Base-by-base conservation (phyloP, 1,139 yeast genomes). In the Pichia sp. region DNA sequence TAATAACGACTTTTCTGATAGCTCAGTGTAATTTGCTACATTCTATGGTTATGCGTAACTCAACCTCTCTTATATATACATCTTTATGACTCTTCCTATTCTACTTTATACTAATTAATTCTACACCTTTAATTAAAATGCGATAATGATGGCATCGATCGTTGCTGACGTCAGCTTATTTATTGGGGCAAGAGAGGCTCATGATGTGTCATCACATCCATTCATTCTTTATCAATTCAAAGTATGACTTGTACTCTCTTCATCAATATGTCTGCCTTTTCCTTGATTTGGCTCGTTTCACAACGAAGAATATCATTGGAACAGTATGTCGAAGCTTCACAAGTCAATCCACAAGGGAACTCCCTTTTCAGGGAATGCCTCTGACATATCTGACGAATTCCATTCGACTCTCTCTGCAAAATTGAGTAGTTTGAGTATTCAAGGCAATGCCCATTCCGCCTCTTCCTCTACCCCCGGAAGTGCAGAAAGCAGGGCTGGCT, bases 291-390 rank as follows among this genome's bases (percentile, higher is more conserved):
- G 7, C 5, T 13, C 16, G 16, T 38, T 38, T n/a, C 15, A 13
- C 8, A n/a, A n/a, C 41, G 38, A 8, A 10, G 8, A 34, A 8
- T 34, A 34, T 13, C 38, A 13, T 34, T 34, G 38, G 11, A 4
- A 42, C 23, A 31, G 5, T 26, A 52, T 52, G 55, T 52, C 55
- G 4, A 55, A 50, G 34, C 34, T 55, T 44, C 57, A 55, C 30
- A 52, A 53, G 43, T 40, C 54, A 3, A 48, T 55, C 19, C 47
- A 50, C 32, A 55, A 53, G 31, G 45, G 45, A 23, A n/a, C 31
- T 5, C 30, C 31, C 4, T 23, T 23, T 19, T 29, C 50, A 1
- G 43, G 45, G 11, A 34, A 11, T 34, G 13, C 34, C 19, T 23
- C 42, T 13, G 31, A 13, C 23, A 26, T 32, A 31, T 42, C 48